Evolutionary conservation across 2,329 filamentous ascomycete genomes (phyloP).

Genomic region (Thermomyces lanuginosus): DNA sequence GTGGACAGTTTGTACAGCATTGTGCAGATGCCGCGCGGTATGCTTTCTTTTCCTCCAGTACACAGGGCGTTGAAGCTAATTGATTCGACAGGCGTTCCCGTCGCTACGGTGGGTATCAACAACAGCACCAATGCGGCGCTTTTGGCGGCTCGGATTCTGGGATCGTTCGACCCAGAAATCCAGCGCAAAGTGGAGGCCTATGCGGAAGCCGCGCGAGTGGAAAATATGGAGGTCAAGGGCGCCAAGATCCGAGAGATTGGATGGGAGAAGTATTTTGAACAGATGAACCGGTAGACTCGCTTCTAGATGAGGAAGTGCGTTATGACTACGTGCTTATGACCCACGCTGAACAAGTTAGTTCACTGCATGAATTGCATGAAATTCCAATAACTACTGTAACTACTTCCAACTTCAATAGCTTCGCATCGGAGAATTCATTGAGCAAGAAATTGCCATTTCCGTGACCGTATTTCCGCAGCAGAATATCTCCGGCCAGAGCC

Average conservation of each 20-base stretch:
- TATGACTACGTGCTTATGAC: too few relatives aligned
- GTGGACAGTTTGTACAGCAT: slow-evolving; percentile 56
- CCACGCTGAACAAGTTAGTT: too few relatives aligned
- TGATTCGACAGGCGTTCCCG: slow-evolving; percentile 44
- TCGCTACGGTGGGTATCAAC: slow-evolving; percentile 63
- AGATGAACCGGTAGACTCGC: too few relatives aligned
- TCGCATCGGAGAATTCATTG: too few relatives aligned
- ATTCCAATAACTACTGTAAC: too few relatives aligned
- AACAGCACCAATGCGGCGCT: slow-evolving; percentile 64
- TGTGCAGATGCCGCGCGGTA: slow-evolving; percentile 55
- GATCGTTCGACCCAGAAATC: slow-evolving; percentile 29
- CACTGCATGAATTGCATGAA: too few relatives aligned
- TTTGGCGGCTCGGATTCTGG: slow-evolving; percentile 53
- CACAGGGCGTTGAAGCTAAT: slow-evolving; percentile 6
- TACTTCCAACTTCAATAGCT: too few relatives aligned
- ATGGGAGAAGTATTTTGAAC: slow-evolving; percentile 29
- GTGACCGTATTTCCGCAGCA: too few relatives aligned
- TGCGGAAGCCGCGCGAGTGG: slow-evolving; percentile 23
- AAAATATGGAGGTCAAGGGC: slow-evolving; percentile 29
- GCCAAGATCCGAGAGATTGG: slow-evolving; percentile 27
- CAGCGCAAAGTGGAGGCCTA: slow-evolving; percentile 29
- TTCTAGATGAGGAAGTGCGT: too few relatives aligned
- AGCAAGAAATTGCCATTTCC: too few relatives aligned
- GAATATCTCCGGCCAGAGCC: too few relatives aligned
- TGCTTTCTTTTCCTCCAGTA: slow-evolving; percentile 11